Conservation (phyloP, 2,329 filamentous ascomycete genomes). For the Ambrosiella beaveri region DNA sequence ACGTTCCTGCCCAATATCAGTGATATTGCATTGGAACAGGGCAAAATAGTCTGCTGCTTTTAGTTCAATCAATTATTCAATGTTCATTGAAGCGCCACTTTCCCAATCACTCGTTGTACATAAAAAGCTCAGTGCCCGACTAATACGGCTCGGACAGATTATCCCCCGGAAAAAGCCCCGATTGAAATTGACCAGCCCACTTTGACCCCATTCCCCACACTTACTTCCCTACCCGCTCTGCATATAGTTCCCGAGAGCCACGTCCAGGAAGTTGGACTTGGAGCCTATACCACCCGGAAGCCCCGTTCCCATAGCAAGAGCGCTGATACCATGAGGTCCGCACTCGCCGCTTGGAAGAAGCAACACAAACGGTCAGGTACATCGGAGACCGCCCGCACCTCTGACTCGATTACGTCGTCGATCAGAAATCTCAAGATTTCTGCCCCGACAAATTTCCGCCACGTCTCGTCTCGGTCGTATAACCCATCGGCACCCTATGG, state of each 20-base stretch:
- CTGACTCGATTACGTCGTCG: conserved; percentile 19
- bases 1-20: not conserved
- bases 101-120: too few species aligned
- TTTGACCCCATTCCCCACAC: not conserved
- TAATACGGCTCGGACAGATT: not conserved
- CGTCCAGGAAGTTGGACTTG: conserved; percentile 19
- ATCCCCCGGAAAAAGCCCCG: not conserved
- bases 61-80: too few species aligned
- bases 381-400: conserved; percentile 16
- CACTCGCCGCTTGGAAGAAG: conserved; percentile 21
- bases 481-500: conserved; percentile 11
- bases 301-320: conserved; percentile 14
- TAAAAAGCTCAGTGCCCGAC: not conserved
- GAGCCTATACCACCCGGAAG: conserved; percentile 18
- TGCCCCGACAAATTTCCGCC: conserved; percentile 41
- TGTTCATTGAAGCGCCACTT: too few species aligned
- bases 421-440: conserved; percentile 33
- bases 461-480: conserved; percentile 19
- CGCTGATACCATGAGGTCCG: conserved; percentile 17
- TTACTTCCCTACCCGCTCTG: conserved; percentile 11
- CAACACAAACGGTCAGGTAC: conserved; percentile 5
- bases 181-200: conserved; percentile 7
- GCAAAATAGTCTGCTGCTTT: not conserved
- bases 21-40: not conserved
- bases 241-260: conserved; percentile 17